Evolutionary conservation across 2,329 filamentous ascomycete species (phyloP).

Genomic region (Fusarium albidum): DNA sequence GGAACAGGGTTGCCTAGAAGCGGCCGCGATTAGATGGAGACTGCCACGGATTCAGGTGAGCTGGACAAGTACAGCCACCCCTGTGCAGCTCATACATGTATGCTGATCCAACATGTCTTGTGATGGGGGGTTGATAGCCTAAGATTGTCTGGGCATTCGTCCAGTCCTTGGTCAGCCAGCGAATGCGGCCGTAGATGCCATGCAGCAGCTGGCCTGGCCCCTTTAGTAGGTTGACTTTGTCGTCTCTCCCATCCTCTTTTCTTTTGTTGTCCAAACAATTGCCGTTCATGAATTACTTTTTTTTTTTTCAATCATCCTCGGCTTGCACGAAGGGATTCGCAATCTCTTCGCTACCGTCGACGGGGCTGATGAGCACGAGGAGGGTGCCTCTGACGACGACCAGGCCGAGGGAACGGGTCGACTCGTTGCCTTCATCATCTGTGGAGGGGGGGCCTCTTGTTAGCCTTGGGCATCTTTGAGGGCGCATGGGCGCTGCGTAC

Average conservation of each 20-base stretch:
- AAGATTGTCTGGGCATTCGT: constrained; percentile 11
- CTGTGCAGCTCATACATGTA: constrained; percentile 2
- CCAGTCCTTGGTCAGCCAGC: constrained; percentile 6
- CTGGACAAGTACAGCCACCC: not conserved
- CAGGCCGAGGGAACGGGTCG: constrained; percentile 80
- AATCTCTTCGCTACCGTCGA: constrained; percentile 96
- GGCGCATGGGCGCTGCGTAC: constrained; percentile 56
- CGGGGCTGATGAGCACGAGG: constrained; percentile 89
- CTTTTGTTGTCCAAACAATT: constrained; percentile 18
- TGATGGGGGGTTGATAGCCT: constrained; percentile 17
- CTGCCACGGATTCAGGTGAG: not conserved
- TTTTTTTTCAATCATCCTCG: constrained; percentile 66
- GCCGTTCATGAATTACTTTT: not conserved
- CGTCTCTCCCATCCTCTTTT: constrained; percentile 2
- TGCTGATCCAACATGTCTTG: constrained; percentile 13
- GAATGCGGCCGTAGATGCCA: constrained; percentile 4
- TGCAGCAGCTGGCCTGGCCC: not conserved
- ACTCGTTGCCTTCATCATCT: constrained; percentile 95
- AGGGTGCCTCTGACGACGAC: constrained; percentile 92
- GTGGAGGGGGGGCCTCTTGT: constrained; percentile 1
- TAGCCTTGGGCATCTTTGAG: constrained; percentile 1
- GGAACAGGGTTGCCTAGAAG: constrained; percentile 12
- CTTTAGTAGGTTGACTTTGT: not conserved
- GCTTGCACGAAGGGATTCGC: constrained; percentile 87
- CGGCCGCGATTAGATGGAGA: constrained; percentile 7